A percentile compares a stretch with the other conserved stretches of the same genome.
These are phyloP conservation scores for Debaryomycetaceae sp. DNA, from an alignment of 1,139 yeast species.

Conservation along the genomic window DNA sequence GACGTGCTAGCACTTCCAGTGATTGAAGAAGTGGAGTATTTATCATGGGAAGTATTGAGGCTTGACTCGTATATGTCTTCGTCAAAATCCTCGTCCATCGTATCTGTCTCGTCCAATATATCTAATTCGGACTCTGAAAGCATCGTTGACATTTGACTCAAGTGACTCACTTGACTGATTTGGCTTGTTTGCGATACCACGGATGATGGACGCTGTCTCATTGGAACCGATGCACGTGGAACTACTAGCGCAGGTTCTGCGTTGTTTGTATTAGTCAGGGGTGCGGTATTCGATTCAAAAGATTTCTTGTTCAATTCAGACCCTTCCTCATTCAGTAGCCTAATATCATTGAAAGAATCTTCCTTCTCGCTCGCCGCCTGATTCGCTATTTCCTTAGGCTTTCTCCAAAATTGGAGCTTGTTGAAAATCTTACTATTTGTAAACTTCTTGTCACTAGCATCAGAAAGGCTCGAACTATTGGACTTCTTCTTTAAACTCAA, in stretches of 20 bases:
- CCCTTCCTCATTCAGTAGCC: neutral
- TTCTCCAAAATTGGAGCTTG: conserved; percentile 45
- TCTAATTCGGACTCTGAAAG: conserved; percentile 45
- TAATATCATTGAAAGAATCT: neutral
- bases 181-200: conserved; percentile 63
- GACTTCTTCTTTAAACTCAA: conserved; percentile 37
- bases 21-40: conserved; percentile 6
- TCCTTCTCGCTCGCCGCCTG: neutral
- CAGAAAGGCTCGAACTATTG: conserved; percentile 8
- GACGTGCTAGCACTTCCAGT: conserved; percentile 2
- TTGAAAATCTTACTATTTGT: conserved; percentile 16
- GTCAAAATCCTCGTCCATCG: conserved; percentile 41
- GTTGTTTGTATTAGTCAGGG: neutral
- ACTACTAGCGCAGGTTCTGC: neutral
- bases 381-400: conserved; percentile 9
- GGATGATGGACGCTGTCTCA: conserved; percentile 56
- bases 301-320: neutral
- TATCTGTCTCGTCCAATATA: conserved; percentile 42
- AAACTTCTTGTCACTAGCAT: neutral
- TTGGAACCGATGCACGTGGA: neutral
- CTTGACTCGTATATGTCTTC: conserved; percentile 35
- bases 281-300: neutral
- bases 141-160: conserved; percentile 38
- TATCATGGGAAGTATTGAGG: conserved; percentile 25
- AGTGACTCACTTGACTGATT: conserved; percentile 53